These are phyloP conservation scores for Penicillium sp. DNA, from an alignment of 2,329 filamentous ascomycete genomes.

Conservation along the genomic window DNA sequence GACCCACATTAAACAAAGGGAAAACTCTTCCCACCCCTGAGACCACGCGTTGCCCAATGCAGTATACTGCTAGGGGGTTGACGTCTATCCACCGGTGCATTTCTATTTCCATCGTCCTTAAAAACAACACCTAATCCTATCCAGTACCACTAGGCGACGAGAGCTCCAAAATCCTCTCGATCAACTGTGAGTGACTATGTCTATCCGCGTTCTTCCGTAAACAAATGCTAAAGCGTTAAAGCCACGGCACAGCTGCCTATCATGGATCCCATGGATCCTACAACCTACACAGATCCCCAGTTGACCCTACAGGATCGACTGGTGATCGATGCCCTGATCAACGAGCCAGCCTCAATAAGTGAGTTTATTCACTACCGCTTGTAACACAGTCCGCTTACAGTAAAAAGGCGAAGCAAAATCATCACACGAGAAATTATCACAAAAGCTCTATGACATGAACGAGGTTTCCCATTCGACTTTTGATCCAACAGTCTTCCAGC, in stretches of 20 bases:
- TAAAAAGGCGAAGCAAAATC: constrained; percentile 13
- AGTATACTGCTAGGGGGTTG: constrained; percentile 1
- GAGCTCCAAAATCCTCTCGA: neutral
- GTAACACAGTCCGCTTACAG: neutral
- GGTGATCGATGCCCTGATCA: constrained; percentile 40
- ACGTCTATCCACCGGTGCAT: neutral
- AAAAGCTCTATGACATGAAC: constrained; percentile 52
- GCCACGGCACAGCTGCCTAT: neutral
- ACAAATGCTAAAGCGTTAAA: neutral
- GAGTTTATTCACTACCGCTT: neutral
- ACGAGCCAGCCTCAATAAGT: constrained; percentile 26
- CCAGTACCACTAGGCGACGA: neutral
- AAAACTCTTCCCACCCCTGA: constrained; percentile 14
- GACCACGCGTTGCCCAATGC: constrained; percentile 5
- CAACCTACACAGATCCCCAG: constrained; percentile 32
- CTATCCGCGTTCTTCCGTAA: neutral
- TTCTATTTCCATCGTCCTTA: neutral
- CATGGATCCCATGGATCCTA: constrained; percentile 36
- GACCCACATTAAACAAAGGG: constrained; percentile 8
- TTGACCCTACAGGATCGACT: constrained; percentile 42
- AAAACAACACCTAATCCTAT: neutral
- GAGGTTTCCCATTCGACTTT: constrained; percentile 51
- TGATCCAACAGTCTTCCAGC: constrained; percentile 57
- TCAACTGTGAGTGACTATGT: neutral
- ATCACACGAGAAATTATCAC: constrained; percentile 34